These are phyloP conservation scores for Anthracocystis setariae DNA, from an alignment of 1,284 basidiomycete genomes.

Conservation along the genomic window DNA sequence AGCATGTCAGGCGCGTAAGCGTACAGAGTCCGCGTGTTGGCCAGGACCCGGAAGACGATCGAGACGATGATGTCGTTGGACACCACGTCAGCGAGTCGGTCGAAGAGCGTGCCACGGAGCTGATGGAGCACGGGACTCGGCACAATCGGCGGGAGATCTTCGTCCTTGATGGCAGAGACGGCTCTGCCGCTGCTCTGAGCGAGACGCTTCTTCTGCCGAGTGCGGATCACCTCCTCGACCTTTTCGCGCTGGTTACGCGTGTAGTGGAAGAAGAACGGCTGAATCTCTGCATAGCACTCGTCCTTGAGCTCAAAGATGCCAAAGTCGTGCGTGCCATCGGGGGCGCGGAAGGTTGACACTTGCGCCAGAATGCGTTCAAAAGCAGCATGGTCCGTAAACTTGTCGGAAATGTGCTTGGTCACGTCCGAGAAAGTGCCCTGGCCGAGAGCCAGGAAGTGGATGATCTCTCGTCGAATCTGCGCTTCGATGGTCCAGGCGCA, in stretches of 20 bases:
- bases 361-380: conserved; percentile 83
- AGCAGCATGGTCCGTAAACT: conserved; percentile 83
- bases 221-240: conserved; percentile 79
- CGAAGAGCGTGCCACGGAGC: conserved; percentile 48
- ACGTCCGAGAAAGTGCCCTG: conserved; percentile 91
- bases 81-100: conserved; percentile 37
- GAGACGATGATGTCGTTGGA: conserved; percentile 39
- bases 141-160: conserved; percentile 30
- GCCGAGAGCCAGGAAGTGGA: conserved; percentile 89
- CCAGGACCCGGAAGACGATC: conserved; percentile 53
- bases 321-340: conserved; percentile 79
- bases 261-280: conserved; percentile 97
- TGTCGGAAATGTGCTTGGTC: conserved; percentile 88
- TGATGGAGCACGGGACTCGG: conserved; percentile 29
- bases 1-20: conserved; percentile 75
- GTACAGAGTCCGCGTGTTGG: conserved; percentile 29
- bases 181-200: conserved; percentile 26
- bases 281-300: conserved; percentile 84
- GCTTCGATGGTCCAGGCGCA: conserved; percentile 76
- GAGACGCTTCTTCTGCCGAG: conserved; percentile 36
- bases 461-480: conserved; percentile 83
- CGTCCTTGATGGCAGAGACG: conserved; percentile 36
- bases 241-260: conserved; percentile 93
- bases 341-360: conserved; percentile 84
- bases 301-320: conserved; percentile 90